phyloP scores from a whole-genome alignment of 2,329 filamentous ascomycete species.

The Paradendryphiella salina region DNA sequence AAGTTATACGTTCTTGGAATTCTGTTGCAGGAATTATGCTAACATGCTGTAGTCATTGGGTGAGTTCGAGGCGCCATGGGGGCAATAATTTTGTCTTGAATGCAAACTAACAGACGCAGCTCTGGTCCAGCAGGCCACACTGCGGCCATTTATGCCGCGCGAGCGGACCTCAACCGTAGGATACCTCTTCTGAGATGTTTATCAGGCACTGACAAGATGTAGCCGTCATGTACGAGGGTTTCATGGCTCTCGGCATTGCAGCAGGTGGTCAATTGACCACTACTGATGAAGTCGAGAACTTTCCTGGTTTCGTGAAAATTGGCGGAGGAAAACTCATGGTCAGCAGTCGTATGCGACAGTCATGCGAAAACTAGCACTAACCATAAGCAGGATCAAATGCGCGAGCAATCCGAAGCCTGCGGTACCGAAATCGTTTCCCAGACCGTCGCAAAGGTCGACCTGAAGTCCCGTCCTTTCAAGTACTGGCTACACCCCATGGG shows the following conservation, averaged over 20 bases:
- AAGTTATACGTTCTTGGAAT: conserved; percentile 52
- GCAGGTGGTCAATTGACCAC: conserved; percentile 97
- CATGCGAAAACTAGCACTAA: conserved; percentile 14
- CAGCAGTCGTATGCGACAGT: conserved; percentile 23
- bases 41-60: conserved; percentile 43
- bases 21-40: conserved; percentile 19
- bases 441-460: conserved; percentile 86
- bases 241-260: conserved; percentile 95
- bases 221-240: conserved; percentile 94
- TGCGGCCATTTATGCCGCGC: conserved; percentile 91
- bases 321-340: conserved; percentile 87
- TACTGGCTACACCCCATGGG: conserved; percentile 76
- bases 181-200: conserved; percentile 2
- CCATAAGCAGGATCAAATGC: conserved; percentile 74
- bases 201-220: conserved; percentile 26
- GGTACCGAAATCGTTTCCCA: conserved; percentile 92
- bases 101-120: conserved; percentile 54
- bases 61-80: conserved; percentile 31
- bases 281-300: conserved; percentile 98
- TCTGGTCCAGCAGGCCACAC: conserved; percentile 98
- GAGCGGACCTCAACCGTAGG: conserved; percentile 86
- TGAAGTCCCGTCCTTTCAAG: conserved; percentile 82
- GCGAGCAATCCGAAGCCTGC: conserved; percentile 84
- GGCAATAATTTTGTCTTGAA: conserved; percentile 22
- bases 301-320: conserved; percentile 90